phyloP scores from a whole-genome alignment of 371 early-diverging fungal genomes.

The Mortierella sp. region DNA sequence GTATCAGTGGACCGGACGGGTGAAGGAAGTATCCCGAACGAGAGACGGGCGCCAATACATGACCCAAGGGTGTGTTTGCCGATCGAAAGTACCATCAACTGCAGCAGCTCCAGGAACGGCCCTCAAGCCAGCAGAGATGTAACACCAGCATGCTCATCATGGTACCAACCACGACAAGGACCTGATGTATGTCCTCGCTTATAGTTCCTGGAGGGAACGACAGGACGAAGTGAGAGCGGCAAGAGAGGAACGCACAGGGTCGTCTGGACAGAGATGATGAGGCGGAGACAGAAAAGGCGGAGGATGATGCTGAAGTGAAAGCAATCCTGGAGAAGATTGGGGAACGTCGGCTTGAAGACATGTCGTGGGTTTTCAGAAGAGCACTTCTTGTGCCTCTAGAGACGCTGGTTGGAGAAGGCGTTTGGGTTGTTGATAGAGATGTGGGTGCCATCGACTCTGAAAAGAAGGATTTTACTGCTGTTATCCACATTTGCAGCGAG shows the following conservation, averaged over 20 bases:
- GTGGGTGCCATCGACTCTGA: constrained; percentile 47
- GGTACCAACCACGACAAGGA: constrained; percentile 37
- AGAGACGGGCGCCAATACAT: constrained; percentile 50
- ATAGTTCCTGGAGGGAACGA: too few species aligned
- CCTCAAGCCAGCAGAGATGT: constrained; percentile 20
- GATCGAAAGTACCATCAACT: constrained; percentile 50
- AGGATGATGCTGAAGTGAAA: constrained; percentile 36
- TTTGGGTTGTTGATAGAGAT: constrained; percentile 56
- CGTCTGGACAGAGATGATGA: constrained; percentile 21
- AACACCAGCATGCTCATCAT: constrained; percentile 28
- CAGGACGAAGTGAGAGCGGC: constrained; percentile 24
- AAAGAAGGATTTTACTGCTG: constrained; percentile 42
- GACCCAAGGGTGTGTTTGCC: constrained; percentile 55
- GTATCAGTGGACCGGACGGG: background rate
- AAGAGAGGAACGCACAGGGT: constrained; percentile 22
- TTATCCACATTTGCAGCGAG: constrained; percentile 53
- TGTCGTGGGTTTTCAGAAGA: constrained; percentile 25
- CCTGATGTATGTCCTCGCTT: background rate
- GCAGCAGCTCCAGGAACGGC: constrained; percentile 39
- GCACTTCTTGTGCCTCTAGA: background rate
- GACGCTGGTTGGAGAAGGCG: constrained; percentile 20
- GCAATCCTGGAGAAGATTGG: constrained; percentile 43
- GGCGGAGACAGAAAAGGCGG: background rate
- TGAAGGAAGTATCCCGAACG: constrained; percentile 40
- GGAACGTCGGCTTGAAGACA: constrained; percentile 33